phyloP scores from a whole-genome alignment of 116 monocot genomes.

The Dioscorea cayenensis region DNA sequence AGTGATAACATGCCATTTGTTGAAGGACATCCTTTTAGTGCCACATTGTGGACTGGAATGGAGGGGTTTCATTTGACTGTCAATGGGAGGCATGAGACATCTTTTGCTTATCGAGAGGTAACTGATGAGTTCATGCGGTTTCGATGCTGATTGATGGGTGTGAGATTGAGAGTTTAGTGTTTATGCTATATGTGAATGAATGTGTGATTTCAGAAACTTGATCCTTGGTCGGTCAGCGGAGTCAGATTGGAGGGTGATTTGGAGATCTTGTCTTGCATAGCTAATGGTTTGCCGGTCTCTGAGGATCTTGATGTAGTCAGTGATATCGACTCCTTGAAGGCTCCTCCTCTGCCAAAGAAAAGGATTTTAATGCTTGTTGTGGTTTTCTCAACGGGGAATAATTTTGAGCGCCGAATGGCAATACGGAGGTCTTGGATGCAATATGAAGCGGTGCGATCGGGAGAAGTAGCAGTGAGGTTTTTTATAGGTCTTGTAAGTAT shows the following conservation, averaged over 20 bases:
- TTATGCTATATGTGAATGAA: slow-evolving; percentile 5
- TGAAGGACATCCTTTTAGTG: slow-evolving; percentile 59
- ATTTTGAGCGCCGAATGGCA: slow-evolving; percentile 84
- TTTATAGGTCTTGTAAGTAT: slow-evolving; percentile 82
- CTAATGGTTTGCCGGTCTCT: slow-evolving; percentile 71
- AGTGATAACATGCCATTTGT: slow-evolving; percentile 51
- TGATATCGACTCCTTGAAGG: slow-evolving; percentile 48
- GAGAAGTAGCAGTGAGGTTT: slow-evolving; percentile 70
- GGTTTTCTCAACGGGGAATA: slow-evolving; percentile 69
- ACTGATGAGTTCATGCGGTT: neutral
- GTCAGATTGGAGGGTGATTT: slow-evolving; percentile 67
- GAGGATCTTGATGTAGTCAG: slow-evolving; percentile 41
- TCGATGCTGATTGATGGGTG: neutral
- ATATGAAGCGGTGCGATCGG: slow-evolving; percentile 65
- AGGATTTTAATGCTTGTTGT: slow-evolving; percentile 62
- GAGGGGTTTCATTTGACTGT: slow-evolving; percentile 93
- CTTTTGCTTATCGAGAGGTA: slow-evolving; percentile 78
- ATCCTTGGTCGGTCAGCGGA: slow-evolving; percentile 72
- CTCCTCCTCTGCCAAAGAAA: slow-evolving; percentile 42
- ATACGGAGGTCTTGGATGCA: slow-evolving; percentile 91
- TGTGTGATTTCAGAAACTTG: slow-evolving; percentile 45
- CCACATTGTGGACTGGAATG: slow-evolving; percentile 71
- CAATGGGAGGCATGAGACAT: slow-evolving; percentile 83
- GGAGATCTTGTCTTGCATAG: slow-evolving; percentile 64
- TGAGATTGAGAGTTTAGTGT: neutral